These are phyloP conservation scores for Fistulifera pelliculosa DNA, from an alignment of 108 stramenopile genomes.

Conservation along the genomic window DNA sequence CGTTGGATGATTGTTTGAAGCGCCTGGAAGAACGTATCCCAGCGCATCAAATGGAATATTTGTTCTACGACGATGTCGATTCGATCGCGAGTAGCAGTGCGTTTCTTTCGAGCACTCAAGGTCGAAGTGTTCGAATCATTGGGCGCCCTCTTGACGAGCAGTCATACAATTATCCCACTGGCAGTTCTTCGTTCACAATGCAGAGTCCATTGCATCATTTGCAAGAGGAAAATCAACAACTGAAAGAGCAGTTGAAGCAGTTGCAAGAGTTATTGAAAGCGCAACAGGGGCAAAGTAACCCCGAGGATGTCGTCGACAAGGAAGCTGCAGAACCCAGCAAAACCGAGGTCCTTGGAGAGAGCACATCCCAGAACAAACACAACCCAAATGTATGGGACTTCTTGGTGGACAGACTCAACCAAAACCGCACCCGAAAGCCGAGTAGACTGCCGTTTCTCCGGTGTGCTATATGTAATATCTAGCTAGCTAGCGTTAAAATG, in stretches of 20 bases:
- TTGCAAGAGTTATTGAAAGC: constrained; percentile 3
- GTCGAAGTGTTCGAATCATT: neutral
- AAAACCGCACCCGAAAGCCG: too few relatives aligned
- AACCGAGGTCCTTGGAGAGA: too few relatives aligned
- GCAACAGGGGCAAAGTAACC: neutral
- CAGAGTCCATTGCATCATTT: constrained; percentile 5
- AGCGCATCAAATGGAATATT: constrained; percentile 9
- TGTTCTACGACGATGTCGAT: constrained; percentile 44
- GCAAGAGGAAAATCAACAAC: constrained; percentile 30
- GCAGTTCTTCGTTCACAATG: too few relatives aligned
- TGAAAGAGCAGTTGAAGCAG: constrained; percentile 23
- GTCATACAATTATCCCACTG: too few relatives aligned
- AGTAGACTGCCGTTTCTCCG: too few relatives aligned
- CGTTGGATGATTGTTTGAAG: constrained; percentile 58
- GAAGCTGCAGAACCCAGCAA: too few relatives aligned
- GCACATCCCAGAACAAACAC: too few relatives aligned
- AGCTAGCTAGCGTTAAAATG: too few relatives aligned
- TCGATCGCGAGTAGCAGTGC: constrained; percentile 36
- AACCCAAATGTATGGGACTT: too few relatives aligned
- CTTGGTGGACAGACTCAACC: too few relatives aligned
- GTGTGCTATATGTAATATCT: too few relatives aligned
- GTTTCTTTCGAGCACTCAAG: neutral
- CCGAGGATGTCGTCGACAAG: too few relatives aligned
- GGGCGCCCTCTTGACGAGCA: neutral
- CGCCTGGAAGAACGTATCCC: constrained; percentile 47